Evolutionary conservation across 2,329 filamentous ascomycete species (phyloP).

Genomic region (Septoria linicola): DNA sequence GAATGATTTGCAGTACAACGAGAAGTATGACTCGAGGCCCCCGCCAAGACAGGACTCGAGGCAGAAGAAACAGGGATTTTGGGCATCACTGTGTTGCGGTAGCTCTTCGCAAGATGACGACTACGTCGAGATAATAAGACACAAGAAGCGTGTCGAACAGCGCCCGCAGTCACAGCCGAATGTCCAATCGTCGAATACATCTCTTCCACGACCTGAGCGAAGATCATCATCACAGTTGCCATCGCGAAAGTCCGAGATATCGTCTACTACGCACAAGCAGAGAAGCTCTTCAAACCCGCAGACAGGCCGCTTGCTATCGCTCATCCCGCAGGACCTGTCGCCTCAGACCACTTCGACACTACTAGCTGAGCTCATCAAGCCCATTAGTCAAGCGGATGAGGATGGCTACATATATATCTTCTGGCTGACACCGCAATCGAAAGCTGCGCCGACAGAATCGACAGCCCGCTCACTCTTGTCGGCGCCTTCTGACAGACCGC

Average conservation of each 20-base stretch:
- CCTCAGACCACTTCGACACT: slow-evolving; percentile 69
- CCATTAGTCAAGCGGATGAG: slow-evolving; percentile 70
- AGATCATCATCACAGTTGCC: slow-evolving; percentile 10
- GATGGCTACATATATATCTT: slow-evolving; percentile 98
- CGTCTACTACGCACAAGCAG: slow-evolving; percentile 15
- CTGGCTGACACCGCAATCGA: slow-evolving; percentile 74
- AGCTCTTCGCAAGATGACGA: slow-evolving; percentile 41
- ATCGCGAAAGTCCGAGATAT: slow-evolving; percentile 14
- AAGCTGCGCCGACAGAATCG: slow-evolving; percentile 51
- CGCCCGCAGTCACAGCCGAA: slow-evolving; percentile 9
- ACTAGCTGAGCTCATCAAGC: slow-evolving; percentile 73
- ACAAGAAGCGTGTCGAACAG: slow-evolving; percentile 38
- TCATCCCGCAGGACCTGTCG: slow-evolving; percentile 68
- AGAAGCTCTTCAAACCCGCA: slow-evolving; percentile 30
- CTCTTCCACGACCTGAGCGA: slow-evolving; percentile 21
- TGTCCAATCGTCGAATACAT: not conserved
- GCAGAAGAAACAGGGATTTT: slow-evolving; percentile 43
- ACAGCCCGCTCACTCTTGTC: slow-evolving; percentile 38
- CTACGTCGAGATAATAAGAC: slow-evolving; percentile 46
- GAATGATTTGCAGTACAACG: slow-evolving; percentile 1
- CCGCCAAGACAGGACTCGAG: slow-evolving; percentile 16
- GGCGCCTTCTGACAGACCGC: slow-evolving; percentile 21
- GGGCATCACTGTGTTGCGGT: slow-evolving; percentile 45
- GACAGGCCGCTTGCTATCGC: slow-evolving; percentile 52
- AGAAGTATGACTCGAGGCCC: slow-evolving; percentile 14